Base-by-base conservation (phyloP, 2,329 filamentous ascomycete genomes). In the Magnaporthales sp. region DNA sequence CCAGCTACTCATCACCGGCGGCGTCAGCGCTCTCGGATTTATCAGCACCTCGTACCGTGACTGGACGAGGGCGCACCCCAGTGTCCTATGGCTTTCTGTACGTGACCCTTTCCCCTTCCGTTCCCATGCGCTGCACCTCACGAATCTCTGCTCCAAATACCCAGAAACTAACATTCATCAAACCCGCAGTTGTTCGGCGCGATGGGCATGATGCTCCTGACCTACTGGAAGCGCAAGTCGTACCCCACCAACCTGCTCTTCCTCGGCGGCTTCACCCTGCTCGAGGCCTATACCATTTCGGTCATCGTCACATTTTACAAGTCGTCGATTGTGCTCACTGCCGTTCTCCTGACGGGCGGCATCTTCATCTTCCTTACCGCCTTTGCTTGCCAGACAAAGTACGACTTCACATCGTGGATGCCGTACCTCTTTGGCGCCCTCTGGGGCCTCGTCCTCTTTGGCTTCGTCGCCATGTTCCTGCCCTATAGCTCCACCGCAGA, bases 341-440 rank as follows among this genome's bases (percentile, higher is more conserved):
- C 95, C 19, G 89, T 97, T 38, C 79, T 97, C 70, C 87, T 99
- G 67, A 99, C 95, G 65, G 90, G 89, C 19, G 91, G 89, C 65
- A 91, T 93, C 74, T 93, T 94, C 75, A 81, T 92, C 72, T 87
- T 91, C 74, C 85, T 93, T 65, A 92, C 90, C 1, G 78, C 93
- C 61, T 98, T 99, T 77, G 95, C 95, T 64, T 97, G 93, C 86
- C 95, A 99, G 82, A 91, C 91, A 70, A 96, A 96, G 78, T 99
- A 99, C 76, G 95, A 99, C 82, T 99, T 99, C 77, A 98, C 94
- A 1, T 90, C 87, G 70, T 99, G 95, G 94, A 91, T 94, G 83
- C 94, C 95, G 22, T 98, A 97, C 76, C 86, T 98, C 3, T 96
- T 96, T 74, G 93, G 93, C 67, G 89, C 84, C 0, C 85, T 99